Percentiles rank a stretch among this genome's conserved stretches.
Evolutionary conservation across 2,329 filamentous ascomycete genomes (phyloP).

Genomic region (Bipolaris victoriae): DNA sequence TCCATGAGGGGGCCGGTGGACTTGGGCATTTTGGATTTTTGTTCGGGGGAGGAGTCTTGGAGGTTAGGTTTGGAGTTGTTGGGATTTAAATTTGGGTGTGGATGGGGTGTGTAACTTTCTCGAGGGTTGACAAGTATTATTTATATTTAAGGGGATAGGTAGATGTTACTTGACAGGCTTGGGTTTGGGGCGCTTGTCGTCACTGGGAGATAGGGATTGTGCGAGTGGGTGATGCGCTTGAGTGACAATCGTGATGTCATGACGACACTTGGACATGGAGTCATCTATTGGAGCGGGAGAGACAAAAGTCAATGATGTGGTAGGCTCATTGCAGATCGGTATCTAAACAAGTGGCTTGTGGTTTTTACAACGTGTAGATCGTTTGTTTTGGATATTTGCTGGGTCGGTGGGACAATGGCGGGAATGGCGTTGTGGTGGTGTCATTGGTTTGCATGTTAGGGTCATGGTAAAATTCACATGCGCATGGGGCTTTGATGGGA

Average conservation of each 20-base stretch:
- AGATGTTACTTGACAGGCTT: neutral
- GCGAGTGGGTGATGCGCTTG: constrained; percentile 1
- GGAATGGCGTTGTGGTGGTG: constrained; percentile 9
- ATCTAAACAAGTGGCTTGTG: constrained; percentile 5
- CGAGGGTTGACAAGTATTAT: neutral
- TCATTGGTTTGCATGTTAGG: neutral
- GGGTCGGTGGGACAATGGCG: neutral
- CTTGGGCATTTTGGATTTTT: constrained; percentile 25
- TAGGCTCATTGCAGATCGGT: neutral
- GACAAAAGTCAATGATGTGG: constrained; percentile 19
- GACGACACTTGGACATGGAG: constrained; percentile 11
- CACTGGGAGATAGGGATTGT: neutral
- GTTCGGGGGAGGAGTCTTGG: no score
- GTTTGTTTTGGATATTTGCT: neutral
- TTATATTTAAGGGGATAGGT: constrained; percentile 7
- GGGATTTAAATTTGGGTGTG: neutral
- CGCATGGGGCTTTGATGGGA: neutral
- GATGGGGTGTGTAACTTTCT: neutral
- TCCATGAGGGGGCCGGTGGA: constrained; percentile 31
- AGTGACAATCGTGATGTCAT: constrained; percentile 26
- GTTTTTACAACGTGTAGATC: constrained; percentile 10
- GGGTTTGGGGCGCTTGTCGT: constrained; percentile 13
- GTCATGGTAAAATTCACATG: neutral
- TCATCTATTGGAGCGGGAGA: neutral
- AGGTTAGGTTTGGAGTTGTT: no score